Evolutionary conservation across 495 filamentous ascomycete species (phyloP).

Genomic region (Xylaria curta): DNA sequence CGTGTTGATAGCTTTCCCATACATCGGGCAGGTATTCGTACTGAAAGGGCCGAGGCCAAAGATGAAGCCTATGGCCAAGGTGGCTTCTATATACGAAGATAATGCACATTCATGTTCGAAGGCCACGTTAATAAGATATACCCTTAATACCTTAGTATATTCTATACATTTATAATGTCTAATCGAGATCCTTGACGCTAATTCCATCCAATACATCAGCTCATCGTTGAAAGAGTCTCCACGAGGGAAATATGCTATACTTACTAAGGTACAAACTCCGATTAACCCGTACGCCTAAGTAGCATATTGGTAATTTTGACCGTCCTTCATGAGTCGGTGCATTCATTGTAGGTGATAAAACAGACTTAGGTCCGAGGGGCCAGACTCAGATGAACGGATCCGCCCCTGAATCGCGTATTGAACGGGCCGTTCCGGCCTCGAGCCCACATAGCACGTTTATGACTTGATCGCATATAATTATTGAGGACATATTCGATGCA

Average conservation of each 20-base stretch:
- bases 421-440: background rate
- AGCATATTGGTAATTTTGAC: background rate
- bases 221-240: background rate
- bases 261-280: background rate
- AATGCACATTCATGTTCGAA: background rate
- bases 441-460: background rate
- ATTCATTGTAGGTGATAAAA: background rate
- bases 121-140: background rate
- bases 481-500: background rate
- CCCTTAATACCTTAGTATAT: background rate
- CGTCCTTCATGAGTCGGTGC: background rate
- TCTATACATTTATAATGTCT: background rate
- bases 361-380: no score
- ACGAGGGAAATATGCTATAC: background rate
- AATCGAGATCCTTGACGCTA: background rate
- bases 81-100: constrained; percentile 52
- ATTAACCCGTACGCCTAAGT: background rate
- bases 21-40: constrained; percentile 62
- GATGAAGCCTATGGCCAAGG: constrained; percentile 53
- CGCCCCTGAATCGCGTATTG: background rate
- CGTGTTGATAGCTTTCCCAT: constrained; percentile 61
- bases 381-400: no score
- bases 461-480: background rate
- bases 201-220: background rate
- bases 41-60: constrained; percentile 51